These are phyloP conservation scores for Glycyrrhiza uralensis DNA, from an alignment of 306 rosid genomes.

Conservation along the genomic window DNA sequence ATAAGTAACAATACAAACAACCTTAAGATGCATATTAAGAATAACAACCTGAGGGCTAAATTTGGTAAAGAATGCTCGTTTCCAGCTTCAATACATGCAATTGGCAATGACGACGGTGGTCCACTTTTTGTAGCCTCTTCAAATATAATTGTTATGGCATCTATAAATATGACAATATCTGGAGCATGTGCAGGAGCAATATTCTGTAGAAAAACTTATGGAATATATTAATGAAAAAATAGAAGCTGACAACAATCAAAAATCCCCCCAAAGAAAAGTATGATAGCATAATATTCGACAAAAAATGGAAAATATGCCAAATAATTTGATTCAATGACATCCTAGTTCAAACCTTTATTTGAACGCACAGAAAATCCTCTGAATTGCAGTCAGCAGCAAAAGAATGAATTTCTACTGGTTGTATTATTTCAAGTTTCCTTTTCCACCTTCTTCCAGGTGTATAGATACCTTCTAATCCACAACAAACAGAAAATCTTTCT, in stretches of 20 bases:
- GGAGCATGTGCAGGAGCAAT: conserved; percentile 80
- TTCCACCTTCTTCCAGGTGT: conserved; percentile 97
- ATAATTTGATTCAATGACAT: conserved; percentile 14
- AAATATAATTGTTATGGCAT: conserved; percentile 87
- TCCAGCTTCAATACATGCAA: conserved; percentile 92
- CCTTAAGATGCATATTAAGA: conserved; percentile 13
- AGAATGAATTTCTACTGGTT: conserved; percentile 88
- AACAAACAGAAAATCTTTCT: conserved; percentile 90
- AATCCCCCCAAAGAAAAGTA: neutral
- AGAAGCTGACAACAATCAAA: neutral
- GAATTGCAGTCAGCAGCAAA: conserved; percentile 93
- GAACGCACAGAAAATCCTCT: conserved; percentile 88
- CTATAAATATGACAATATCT: conserved; percentile 75
- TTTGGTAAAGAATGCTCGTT: conserved; percentile 78
- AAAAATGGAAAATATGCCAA: neutral
- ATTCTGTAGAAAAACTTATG: conserved; percentile 59
- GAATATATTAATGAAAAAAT: conserved; percentile 16
- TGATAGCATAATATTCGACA: neutral
- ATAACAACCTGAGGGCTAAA: conserved; percentile 81
- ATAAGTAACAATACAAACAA: conserved; percentile 1
- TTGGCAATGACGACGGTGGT: conserved; percentile 68
- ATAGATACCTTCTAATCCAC: conserved; percentile 94
- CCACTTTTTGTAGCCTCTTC: conserved; percentile 84
- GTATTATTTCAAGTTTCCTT: conserved; percentile 88
- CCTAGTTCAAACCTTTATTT: conserved; percentile 73